Conservation (phyloP, 345 rosid species). For the Euphorbia peplus region DNA sequence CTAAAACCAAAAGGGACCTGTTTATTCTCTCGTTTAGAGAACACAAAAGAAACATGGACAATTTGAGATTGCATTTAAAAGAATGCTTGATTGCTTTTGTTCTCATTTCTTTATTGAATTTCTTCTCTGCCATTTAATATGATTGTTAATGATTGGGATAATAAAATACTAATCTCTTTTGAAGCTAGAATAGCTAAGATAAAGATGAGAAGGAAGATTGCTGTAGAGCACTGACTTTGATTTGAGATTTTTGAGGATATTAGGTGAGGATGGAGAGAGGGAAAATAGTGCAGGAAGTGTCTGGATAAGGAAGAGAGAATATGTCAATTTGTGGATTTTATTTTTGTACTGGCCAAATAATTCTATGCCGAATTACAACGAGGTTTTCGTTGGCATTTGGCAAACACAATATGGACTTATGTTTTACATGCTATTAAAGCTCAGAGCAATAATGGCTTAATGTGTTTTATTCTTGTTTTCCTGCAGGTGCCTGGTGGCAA, state of each 20-base stretch:
- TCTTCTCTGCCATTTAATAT: too few relatives aligned
- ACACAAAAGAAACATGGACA: neutral
- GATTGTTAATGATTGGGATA: too few relatives aligned
- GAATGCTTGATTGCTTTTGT: neutral
- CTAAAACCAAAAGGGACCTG: too few relatives aligned
- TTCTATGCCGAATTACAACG: neutral
- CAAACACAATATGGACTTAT: neutral
- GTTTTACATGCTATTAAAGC: neutral
- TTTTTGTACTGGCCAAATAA: neutral
- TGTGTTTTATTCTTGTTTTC: neutral
- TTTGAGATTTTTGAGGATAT: neutral
- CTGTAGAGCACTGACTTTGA: neutral
- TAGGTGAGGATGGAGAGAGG: neutral
- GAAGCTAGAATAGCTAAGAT: neutral
- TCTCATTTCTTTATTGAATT: neutral
- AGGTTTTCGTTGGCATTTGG: neutral
- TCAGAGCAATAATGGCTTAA: too few relatives aligned
- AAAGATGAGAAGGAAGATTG: neutral
- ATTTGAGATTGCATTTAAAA: neutral
- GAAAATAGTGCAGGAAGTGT: neutral
- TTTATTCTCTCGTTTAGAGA: neutral
- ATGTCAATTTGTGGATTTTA: neutral
- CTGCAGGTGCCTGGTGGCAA: conserved; percentile 92
- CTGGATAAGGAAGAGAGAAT: neutral
- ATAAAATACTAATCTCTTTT: too few relatives aligned